Percentiles rank a stretch among this genome's conserved stretches.
Conservation (phyloP, 176 grass and related monocot genomes). For the Carex cristatella region DNA sequence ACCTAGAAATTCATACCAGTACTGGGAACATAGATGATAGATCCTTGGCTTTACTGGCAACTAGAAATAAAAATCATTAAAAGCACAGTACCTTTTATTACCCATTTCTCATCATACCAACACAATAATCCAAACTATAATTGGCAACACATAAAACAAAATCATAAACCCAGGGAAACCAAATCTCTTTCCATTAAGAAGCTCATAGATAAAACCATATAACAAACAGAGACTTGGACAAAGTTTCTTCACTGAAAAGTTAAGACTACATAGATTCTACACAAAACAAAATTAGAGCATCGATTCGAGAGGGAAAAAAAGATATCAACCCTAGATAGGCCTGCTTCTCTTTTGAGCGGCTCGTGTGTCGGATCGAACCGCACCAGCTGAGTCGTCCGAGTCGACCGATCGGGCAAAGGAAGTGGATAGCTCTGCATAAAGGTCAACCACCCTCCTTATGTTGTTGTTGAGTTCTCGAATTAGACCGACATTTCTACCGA, state of each 20-base stretch:
- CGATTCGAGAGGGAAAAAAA: neutral
- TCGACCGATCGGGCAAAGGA: slow-evolving; percentile 45
- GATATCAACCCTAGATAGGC: slow-evolving; percentile 21
- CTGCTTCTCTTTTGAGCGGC: slow-evolving; percentile 56
- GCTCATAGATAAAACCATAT: neutral
- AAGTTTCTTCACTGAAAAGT: neutral
- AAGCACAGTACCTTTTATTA: neutral
- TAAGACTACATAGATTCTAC: slow-evolving; percentile 17
- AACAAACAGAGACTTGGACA: slow-evolving; percentile 9
- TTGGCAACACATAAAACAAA: slow-evolving; percentile 21
- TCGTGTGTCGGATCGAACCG: slow-evolving; percentile 34
- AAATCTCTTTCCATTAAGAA: slow-evolving; percentile 9
- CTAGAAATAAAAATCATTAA: slow-evolving; percentile 25
- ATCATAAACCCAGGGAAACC: slow-evolving; percentile 14
- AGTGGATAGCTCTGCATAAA: slow-evolving; percentile 67
- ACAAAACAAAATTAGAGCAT: slow-evolving; percentile 1
- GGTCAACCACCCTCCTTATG: slow-evolving; percentile 73
- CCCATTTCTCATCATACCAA: slow-evolving; percentile 16
- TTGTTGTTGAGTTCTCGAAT: slow-evolving; percentile 91
- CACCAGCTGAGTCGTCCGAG: slow-evolving; percentile 33
- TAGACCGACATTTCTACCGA: slow-evolving; percentile 65
- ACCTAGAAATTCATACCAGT: slow-evolving; percentile 17
- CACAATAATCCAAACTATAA: slow-evolving; percentile 12
- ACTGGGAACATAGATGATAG: slow-evolving; percentile 1
- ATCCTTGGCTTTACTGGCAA: slow-evolving; percentile 16